Evolutionary conservation across 1,284 basidiomycete species (phyloP).

Genomic region (Trichosporon inkin): DNA sequence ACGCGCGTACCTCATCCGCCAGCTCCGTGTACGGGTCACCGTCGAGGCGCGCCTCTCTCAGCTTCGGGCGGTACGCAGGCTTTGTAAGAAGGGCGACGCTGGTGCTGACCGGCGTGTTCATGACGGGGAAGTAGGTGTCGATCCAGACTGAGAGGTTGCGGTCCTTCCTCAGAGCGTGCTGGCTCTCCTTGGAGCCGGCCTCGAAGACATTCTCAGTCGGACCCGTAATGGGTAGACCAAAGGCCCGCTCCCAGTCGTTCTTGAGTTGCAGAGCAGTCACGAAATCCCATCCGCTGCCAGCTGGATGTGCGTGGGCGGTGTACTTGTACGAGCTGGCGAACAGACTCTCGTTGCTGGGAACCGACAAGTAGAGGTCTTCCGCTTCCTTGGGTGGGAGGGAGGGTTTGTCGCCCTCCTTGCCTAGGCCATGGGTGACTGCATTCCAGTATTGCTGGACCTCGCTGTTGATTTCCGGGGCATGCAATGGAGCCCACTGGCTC

Average conservation of each 20-base stretch:
- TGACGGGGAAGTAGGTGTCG: conserved; percentile 67
- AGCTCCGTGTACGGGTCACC: conserved; percentile 51
- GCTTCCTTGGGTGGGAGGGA: conserved; percentile 36
- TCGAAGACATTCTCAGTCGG: conserved; percentile 46
- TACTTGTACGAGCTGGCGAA: conserved; percentile 39
- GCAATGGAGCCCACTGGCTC: too few relatives aligned
- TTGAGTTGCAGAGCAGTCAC: conserved; percentile 47
- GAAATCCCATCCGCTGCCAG: conserved; percentile 48
- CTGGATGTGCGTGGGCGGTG: conserved; percentile 44
- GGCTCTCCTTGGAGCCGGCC: conserved; percentile 41
- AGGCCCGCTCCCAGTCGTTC: conserved; percentile 46
- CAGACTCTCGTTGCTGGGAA: conserved; percentile 43
- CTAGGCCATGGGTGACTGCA: too few relatives aligned
- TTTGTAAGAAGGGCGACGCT: conserved; percentile 40
- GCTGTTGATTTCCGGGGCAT: too few relatives aligned
- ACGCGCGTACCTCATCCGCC: conserved; percentile 51
- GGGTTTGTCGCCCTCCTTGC: not conserved
- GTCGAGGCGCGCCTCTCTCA: conserved; percentile 50
- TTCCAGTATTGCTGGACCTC: too few relatives aligned
- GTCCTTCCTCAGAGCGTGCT: conserved; percentile 20
- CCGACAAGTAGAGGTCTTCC: conserved; percentile 44
- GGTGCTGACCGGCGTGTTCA: conserved; percentile 67
- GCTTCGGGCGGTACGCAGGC: conserved; percentile 51
- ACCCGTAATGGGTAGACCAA: conserved; percentile 43
- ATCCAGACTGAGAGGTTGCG: conserved; percentile 47